These are phyloP conservation scores for Ceriops decandra DNA, from an alignment of 345 rosid species.

Conservation along the genomic window DNA sequence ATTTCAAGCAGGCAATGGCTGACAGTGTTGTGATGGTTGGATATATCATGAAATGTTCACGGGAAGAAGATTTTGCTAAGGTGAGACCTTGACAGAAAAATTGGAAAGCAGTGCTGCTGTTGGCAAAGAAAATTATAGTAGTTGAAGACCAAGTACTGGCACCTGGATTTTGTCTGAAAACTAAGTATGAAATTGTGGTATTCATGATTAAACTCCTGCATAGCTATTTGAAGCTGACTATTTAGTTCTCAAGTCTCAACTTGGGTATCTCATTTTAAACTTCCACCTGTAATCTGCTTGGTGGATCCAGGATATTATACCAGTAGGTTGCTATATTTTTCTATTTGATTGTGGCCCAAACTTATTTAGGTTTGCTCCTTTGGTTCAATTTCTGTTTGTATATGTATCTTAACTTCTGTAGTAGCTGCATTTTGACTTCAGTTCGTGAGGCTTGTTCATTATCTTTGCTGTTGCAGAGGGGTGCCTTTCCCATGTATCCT, in stretches of 20 bases:
- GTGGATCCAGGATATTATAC: not conserved
- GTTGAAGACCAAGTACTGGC: not conserved
- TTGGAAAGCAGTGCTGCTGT: not conserved
- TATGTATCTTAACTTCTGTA: not conserved
- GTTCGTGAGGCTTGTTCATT: constrained; percentile 11
- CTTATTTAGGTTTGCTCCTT: not conserved
- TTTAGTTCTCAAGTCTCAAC: not conserved
- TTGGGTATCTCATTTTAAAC: not conserved
- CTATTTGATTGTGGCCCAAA: not conserved
- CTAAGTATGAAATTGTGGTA: not conserved
- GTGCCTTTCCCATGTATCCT: constrained; percentile 79
- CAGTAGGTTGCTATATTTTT: not conserved
- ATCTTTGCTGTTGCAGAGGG: constrained; percentile 54
- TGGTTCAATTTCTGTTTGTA: not conserved
- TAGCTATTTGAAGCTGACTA: constrained; percentile 3
- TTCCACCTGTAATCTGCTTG: not conserved
- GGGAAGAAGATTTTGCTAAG: constrained; percentile 84
- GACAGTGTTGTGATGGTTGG: constrained; percentile 53
- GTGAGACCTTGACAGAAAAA: constrained; percentile 31
- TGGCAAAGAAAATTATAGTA: not conserved
- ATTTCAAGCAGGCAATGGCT: constrained; percentile 47
- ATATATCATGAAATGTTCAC: constrained; percentile 87
- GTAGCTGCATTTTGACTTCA: not conserved
- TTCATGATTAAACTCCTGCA: not conserved
- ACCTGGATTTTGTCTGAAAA: not conserved